These are phyloP conservation scores for Erysiphe pulchra DNA, from an alignment of 2,329 filamentous ascomycete genomes.

Conservation along the genomic window DNA sequence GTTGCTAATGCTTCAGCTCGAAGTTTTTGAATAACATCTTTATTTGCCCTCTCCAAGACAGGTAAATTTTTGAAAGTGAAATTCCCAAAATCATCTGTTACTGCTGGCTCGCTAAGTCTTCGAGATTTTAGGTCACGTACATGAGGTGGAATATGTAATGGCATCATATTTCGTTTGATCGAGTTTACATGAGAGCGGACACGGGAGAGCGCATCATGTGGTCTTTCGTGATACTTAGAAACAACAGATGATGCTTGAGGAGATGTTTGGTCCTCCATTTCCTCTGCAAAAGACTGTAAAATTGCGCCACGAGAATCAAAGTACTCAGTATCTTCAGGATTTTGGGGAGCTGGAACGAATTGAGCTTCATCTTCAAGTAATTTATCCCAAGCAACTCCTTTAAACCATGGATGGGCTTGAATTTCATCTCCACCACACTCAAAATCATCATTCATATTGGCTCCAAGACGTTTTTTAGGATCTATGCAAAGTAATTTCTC, in stretches of 20 bases:
- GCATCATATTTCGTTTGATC: conserved; percentile 79
- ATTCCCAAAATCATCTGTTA: conserved; percentile 77
- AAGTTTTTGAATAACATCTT: conserved; percentile 92
- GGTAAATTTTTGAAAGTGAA: conserved; percentile 96
- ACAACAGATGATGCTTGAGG: conserved; percentile 44
- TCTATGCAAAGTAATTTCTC: conserved; percentile 75
- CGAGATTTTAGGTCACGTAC: conserved; percentile 76
- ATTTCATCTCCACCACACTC: conserved; percentile 76
- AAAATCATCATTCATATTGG: conserved; percentile 64
- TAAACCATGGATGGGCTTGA: conserved; percentile 70
- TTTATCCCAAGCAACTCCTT: conserved; percentile 66
- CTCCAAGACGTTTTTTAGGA: conserved; percentile 56
- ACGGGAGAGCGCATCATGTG: conserved; percentile 79
- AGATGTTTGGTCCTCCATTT: conserved; percentile 71
- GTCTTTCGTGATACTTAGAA: conserved; percentile 63
- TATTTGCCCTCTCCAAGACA: conserved; percentile 92
- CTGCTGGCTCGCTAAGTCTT: conserved; percentile 70
- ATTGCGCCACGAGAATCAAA: conserved; percentile 84
- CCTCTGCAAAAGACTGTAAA: conserved; percentile 74
- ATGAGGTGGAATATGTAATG: conserved; percentile 84
- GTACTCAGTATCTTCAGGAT: conserved; percentile 94
- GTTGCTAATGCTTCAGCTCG: conserved; percentile 65
- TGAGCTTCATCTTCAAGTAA: conserved; percentile 87
- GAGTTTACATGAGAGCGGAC: conserved; percentile 70
- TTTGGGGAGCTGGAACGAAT: conserved; percentile 76